Evolutionary conservation across 352 stramenopile genomes (phyloP).

Genomic region (Phytophthora fragariaefolia): DNA sequence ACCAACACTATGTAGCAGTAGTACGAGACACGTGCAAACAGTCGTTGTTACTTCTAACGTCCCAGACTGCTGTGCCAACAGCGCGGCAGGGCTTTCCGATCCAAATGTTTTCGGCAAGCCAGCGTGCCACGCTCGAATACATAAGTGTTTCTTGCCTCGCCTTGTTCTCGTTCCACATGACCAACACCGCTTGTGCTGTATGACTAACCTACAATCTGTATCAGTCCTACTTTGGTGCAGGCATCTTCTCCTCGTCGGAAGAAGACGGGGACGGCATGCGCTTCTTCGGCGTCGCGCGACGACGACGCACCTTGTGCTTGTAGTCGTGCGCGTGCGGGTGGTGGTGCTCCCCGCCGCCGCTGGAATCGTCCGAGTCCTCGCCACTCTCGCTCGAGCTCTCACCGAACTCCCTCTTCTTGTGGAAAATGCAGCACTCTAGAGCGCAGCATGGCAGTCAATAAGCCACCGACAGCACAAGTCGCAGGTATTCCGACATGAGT

Average conservation of each 20-base stretch:
- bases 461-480: background rate
- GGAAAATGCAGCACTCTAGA: slow-evolving; percentile 93
- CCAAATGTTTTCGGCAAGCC: slow-evolving; percentile 22
- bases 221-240: slow-evolving; percentile 16
- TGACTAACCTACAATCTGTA: slow-evolving; percentile 5
- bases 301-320: slow-evolving; percentile 36
- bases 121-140: slow-evolving; percentile 26
- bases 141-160: slow-evolving; percentile 19
- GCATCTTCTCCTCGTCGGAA: slow-evolving; percentile 45
- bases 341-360: slow-evolving; percentile 20
- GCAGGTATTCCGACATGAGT: background rate
- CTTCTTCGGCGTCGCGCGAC: slow-evolving; percentile 41
- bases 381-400: slow-evolving; percentile 93
- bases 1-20: slow-evolving; percentile 6
- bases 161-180: slow-evolving; percentile 7
- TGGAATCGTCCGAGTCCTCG: slow-evolving; percentile 72
- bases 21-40: slow-evolving; percentile 18
- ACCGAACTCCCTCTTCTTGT: slow-evolving; percentile 92
- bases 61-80: slow-evolving; percentile 13
- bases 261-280: slow-evolving; percentile 38
- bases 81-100: slow-evolving; percentile 16
- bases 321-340: slow-evolving; percentile 38
- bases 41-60: slow-evolving; percentile 20
- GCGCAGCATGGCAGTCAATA: background rate
- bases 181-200: slow-evolving; percentile 10